Evolutionary conservation across 129 eudicot genomes (phyloP).

Genomic region (Artemisia argyi): DNA sequence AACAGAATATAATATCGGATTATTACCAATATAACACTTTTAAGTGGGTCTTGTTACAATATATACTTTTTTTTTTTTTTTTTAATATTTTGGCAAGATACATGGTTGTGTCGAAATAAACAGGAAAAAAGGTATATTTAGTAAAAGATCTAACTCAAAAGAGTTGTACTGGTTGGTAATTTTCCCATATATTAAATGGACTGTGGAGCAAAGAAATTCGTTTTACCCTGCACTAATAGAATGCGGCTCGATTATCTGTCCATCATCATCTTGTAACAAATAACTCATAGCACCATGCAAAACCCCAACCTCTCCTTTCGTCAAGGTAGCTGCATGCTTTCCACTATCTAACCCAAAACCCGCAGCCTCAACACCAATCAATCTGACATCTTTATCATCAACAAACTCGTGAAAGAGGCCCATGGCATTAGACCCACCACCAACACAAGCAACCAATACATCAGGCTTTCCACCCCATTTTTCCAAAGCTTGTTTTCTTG

Average conservation of each 20-base stretch:
- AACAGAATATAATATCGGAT: too few species aligned
- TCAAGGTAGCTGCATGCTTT: slow-evolving; percentile 91
- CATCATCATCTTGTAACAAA: slow-evolving; percentile 92
- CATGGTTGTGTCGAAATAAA: too few species aligned
- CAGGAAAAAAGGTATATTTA: too few species aligned
- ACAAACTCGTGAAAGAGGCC: slow-evolving; percentile 92
- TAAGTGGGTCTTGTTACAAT: too few species aligned
- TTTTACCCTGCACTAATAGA: slow-evolving; percentile 90
- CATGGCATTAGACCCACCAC: slow-evolving; percentile 97
- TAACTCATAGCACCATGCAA: slow-evolving; percentile 99
- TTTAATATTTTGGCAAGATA: too few species aligned
- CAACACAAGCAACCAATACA: slow-evolving; percentile 88
- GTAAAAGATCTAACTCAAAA: too few species aligned
- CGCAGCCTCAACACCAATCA: slow-evolving; percentile 92
- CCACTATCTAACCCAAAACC: slow-evolving; percentile 91
- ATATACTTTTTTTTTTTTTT: too few species aligned
- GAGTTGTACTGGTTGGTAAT: too few species aligned
- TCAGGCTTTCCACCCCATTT: slow-evolving; percentile 99
- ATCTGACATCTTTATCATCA: slow-evolving; percentile 74
- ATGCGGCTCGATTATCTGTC: slow-evolving; percentile 92
- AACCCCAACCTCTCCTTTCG: slow-evolving; percentile 92
- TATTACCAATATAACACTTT: too few species aligned
- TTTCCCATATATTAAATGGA: neutral
- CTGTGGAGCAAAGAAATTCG: neutral
- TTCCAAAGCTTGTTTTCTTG: slow-evolving; percentile 87